Evolutionary conservation across 495 filamentous ascomycete genomes (phyloP).

Genomic region (Pyrenula aspistea): DNA sequence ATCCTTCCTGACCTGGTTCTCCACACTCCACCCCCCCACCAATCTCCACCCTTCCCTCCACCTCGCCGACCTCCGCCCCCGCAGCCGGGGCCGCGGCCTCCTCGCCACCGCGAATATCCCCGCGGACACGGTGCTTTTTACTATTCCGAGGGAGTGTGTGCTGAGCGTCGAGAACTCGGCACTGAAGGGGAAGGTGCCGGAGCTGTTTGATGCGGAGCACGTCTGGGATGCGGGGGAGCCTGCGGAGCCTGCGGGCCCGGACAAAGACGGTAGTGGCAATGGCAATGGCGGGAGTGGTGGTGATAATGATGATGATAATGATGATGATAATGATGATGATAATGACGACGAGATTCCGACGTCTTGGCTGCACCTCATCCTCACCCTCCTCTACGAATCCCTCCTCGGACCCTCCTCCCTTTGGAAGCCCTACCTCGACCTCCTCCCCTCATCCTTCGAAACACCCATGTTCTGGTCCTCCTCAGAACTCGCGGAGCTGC

Average conservation of each 20-base stretch:
- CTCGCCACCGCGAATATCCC: constrained; percentile 45
- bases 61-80: constrained; percentile 38
- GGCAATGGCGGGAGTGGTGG: background rate
- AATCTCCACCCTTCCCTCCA: constrained; percentile 41
- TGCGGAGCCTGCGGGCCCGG: too few relatives aligned
- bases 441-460: constrained; percentile 68
- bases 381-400: constrained; percentile 73
- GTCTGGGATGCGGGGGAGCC: too few relatives aligned
- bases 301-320: background rate
- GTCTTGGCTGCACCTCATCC: constrained; percentile 55
- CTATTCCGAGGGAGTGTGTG: constrained; percentile 42
- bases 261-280: constrained; percentile 11
- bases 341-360: too few relatives aligned
- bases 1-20: constrained; percentile 47
- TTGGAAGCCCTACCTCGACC: constrained; percentile 74
- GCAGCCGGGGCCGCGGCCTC: constrained; percentile 43
- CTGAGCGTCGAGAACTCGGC: constrained; percentile 40
- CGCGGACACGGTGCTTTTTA: constrained; percentile 55
- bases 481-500: constrained; percentile 57
- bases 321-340: too few relatives aligned
- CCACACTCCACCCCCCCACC: constrained; percentile 33
- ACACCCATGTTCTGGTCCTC: constrained; percentile 86
- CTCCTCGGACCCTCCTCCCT: constrained; percentile 43
- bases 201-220: constrained; percentile 29
- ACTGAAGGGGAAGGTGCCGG: constrained; percentile 28